Conservation (phyloP, 2,329 filamentous ascomycete genomes). For the Pyrenophora teres region DNA sequence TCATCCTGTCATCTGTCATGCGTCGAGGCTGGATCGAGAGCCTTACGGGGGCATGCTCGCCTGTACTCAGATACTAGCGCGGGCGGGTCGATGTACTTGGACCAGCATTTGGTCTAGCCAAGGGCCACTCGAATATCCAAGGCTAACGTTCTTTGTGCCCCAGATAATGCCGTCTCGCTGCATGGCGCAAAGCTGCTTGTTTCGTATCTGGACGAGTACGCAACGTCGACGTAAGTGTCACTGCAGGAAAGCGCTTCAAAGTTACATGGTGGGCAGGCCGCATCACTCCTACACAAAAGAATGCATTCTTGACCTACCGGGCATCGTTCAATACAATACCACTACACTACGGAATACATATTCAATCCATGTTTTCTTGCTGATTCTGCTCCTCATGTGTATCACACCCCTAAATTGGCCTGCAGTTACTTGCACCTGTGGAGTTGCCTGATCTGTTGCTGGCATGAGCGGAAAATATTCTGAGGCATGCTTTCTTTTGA, state of each 20-base stretch:
- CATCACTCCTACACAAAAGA: background rate
- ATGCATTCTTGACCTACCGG: background rate
- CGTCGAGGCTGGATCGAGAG: background rate
- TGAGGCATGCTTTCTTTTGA: conserved; percentile 20
- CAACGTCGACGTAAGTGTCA: conserved; percentile 40
- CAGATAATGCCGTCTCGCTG: conserved; percentile 76
- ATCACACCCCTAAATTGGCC: conserved; percentile 5
- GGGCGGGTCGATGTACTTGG: conserved; percentile 2
- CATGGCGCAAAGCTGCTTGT: conserved; percentile 71
- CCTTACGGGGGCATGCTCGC: conserved; percentile 19
- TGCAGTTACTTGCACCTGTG: conserved; percentile 8
- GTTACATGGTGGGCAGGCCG: background rate
- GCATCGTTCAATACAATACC: conserved; percentile 36
- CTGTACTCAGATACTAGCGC: conserved; percentile 3
- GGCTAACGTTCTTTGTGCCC: conserved; percentile 23
- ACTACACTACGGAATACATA: conserved; percentile 15
- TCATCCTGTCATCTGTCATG: conserved; percentile 9
- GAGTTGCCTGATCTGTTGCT: conserved; percentile 7
- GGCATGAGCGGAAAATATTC: conserved; percentile 24
- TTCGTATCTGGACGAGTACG: conserved; percentile 66
- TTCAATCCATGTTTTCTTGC: conserved; percentile 21
- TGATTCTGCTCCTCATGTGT: conserved; percentile 8
- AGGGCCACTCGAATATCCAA: conserved; percentile 6
- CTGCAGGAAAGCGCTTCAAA: conserved; percentile 11
- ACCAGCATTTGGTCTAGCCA: conserved; percentile 6